Base-by-base conservation (phyloP, 805 yeast genomes). In the Cyberlindnera mycetangii region DNA sequence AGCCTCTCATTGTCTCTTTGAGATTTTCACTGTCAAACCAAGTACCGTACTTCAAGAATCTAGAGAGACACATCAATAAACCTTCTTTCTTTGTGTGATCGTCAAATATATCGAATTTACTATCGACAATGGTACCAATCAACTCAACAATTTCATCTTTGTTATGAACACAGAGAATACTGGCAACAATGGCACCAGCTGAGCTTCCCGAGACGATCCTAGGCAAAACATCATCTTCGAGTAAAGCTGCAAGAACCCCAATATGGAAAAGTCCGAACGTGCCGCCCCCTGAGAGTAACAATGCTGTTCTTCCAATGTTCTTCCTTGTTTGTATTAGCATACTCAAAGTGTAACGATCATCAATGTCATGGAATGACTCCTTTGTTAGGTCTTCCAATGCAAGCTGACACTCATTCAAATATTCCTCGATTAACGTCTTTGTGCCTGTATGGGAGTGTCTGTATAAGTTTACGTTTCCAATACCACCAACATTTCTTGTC, bases 271-370 rank as follows among this genome's bases (percentile, higher is more conserved):
- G 67, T 0, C 98, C 99, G 68, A 92, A 86, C 5, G 96, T 86
- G 2, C 96, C 89, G 2, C 99, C 99, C 2, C 99, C 99, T 38
- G 95, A 84, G 42, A 93, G 73, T n/a, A 95, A 89, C 21, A 93
- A 69, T 0, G 98, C 99, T 0, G 98, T 90, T 44, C 97, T 74
- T 0, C 99, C 99, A 41, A 87, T 87, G 56, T 90, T 89, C 62
- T 86, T 86, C 48, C 97, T 73, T 0, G 97, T 87, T 60, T 92
- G 96, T 32, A 85, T 78, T 27, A 92, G 69, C 76, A 87, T 86
- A 2, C 86, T 86, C 44, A 92, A 67, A 14, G 87, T 70, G 55
- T 85, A 82, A 11, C 78, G 63, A 48, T 83, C 89, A 60, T 85
- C 92, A 24, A 87, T 47, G 7, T 63, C 71, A 19, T 47, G 51